Evolutionary conservation across 2,329 filamentous ascomycete genomes (phyloP).

Genomic region (Plectosphaerella plurivora): DNA sequence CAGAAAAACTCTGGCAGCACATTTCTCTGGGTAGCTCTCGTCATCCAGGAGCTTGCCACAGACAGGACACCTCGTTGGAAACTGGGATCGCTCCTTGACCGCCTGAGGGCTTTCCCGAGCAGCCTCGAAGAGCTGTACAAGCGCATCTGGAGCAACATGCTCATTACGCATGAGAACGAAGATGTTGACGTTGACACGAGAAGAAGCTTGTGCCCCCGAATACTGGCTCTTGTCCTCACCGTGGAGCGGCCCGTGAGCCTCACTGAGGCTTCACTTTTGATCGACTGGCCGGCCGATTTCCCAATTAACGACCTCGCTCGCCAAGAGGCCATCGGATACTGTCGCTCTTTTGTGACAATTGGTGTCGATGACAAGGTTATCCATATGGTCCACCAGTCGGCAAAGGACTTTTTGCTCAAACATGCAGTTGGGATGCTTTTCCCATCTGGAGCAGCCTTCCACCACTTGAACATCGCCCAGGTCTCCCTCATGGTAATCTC

Average conservation of each 20-base stretch:
- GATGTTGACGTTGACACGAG: neutral
- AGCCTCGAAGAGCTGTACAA: slow-evolving; percentile 30
- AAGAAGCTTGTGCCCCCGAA: neutral
- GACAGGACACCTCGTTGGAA: neutral
- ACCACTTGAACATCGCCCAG: neutral
- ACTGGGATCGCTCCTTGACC: neutral
- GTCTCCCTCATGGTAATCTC: neutral
- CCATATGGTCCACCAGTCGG: slow-evolving; percentile 37
- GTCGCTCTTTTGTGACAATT: neutral
- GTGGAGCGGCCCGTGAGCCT: neutral
- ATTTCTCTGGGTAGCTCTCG: slow-evolving; percentile 31
- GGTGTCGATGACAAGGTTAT: slow-evolving; percentile 9
- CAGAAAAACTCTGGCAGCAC: slow-evolving; percentile 28
- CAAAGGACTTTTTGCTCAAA: slow-evolving; percentile 30
- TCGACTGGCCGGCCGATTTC: neutral
- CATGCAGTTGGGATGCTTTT: slow-evolving; percentile 19
- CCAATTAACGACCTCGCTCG: neutral
- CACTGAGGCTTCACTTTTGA: neutral
- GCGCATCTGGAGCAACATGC: slow-evolving; percentile 30
- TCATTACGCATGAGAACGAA: neutral
- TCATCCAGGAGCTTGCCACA: slow-evolving; percentile 9
- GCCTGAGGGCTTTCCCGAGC: slow-evolving; percentile 18
- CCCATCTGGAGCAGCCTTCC: slow-evolving; percentile 13
- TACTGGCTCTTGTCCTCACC: neutral
- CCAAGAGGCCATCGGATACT: neutral